These are phyloP conservation scores for Trametes villosa DNA, from an alignment of 768 basidiomycete genomes.

Conservation along the genomic window DNA sequence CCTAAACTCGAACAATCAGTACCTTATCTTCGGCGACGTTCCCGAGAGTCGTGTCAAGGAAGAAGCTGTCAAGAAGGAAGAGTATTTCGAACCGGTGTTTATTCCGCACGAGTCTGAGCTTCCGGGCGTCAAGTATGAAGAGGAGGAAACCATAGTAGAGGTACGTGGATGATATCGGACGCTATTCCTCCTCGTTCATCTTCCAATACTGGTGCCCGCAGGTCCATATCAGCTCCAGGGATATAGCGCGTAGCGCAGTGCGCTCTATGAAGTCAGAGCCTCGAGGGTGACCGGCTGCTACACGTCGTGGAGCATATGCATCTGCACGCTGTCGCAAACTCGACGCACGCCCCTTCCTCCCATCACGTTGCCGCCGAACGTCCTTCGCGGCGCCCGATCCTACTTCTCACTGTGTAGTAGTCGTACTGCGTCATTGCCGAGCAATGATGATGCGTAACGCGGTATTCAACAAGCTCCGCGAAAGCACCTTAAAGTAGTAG, in stretches of 20 bases:
- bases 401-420: no score
- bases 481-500: no score
- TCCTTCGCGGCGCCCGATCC: no score
- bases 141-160: conserved; percentile 1
- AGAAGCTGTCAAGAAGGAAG: conserved; percentile 2
- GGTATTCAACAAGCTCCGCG: no score
- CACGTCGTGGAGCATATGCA: no score
- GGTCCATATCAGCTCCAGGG: conserved; percentile 4
- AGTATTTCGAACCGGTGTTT: background rate
- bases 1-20: conserved; percentile 2
- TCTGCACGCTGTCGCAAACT: no score
- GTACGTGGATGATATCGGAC: background rate
- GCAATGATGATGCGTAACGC: no score
- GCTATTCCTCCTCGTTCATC: background rate
- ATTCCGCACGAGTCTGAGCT: no score
- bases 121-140: background rate
- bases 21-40: background rate
- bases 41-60: no score
- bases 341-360: no score
- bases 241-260: background rate
- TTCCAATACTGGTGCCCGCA: background rate
- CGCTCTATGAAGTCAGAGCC: background rate
- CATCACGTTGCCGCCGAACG: no score
- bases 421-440: no score
- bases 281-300: background rate